These are phyloP conservation scores for Lagenaria siceraria DNA, from an alignment of 306 rosid genomes.

Conservation along the genomic window DNA sequence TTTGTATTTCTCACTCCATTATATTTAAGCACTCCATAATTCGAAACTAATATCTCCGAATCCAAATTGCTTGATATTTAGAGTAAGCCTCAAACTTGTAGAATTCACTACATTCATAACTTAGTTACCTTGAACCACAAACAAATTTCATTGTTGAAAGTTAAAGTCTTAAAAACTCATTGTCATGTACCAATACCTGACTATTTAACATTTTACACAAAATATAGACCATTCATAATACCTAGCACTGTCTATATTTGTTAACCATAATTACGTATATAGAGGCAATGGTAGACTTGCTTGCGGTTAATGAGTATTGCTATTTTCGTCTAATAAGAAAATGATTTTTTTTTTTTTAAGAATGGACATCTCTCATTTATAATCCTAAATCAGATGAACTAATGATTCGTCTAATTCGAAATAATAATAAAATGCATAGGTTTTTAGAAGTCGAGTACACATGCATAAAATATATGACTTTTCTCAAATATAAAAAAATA, in stretches of 20 bases:
- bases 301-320: slow-evolving; percentile 43
- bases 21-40: background rate
- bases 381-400: too few relatives aligned
- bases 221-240: background rate
- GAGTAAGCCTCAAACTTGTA: background rate
- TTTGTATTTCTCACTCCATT: background rate
- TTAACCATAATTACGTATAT: background rate
- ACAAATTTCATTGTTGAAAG: too few relatives aligned
- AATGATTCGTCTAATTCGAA: too few relatives aligned
- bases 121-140: background rate
- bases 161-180: background rate
- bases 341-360: too few relatives aligned
- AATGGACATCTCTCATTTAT: too few relatives aligned
- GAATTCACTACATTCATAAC: background rate
- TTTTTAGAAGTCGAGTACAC: too few relatives aligned
- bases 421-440: too few relatives aligned
- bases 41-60: background rate
- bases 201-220: background rate
- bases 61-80: background rate
- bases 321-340: background rate
- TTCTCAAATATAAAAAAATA: too few relatives aligned
- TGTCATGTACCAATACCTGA: background rate
- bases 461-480: too few relatives aligned
- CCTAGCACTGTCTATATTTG: background rate
- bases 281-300: slow-evolving; percentile 35